phyloP scores from a whole-genome alignment of 257 asterid species.

The Solanum bulbocastanum region DNA sequence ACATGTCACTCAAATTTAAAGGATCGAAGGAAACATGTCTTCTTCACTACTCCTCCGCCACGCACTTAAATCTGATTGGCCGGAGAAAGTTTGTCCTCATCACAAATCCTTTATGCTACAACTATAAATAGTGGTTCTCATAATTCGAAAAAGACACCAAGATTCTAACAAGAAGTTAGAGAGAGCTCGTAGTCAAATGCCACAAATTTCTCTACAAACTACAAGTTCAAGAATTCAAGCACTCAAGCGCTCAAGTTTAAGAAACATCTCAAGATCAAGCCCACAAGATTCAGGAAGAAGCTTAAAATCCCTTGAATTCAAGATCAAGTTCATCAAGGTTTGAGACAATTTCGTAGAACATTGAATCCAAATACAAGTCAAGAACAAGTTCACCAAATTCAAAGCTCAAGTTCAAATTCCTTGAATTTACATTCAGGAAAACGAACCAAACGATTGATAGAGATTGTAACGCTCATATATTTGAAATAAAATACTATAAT shows the following conservation, averaged over 20 bases:
- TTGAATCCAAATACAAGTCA: not conserved
- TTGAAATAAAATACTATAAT: not conserved
- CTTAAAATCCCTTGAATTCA: too few species aligned
- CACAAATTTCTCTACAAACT: not conserved
- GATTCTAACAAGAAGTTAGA: not conserved
- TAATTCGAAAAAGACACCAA: not conserved
- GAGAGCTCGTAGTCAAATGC: not conserved
- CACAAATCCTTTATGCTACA: not conserved
- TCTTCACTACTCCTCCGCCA: not conserved
- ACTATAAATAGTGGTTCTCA: not conserved
- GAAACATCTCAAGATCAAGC: not conserved
- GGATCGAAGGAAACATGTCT: not conserved
- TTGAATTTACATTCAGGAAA: too few species aligned
- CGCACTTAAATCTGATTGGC: not conserved
- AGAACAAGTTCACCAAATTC: not conserved
- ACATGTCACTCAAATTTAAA: too few species aligned
- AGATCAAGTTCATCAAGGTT: not conserved
- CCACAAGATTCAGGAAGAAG: too few species aligned
- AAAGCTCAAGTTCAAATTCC: not conserved
- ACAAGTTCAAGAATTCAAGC: not conserved
- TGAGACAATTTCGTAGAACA: not conserved
- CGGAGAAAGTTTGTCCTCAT: not conserved
- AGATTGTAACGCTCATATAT: not conserved
- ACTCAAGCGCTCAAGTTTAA: not conserved
- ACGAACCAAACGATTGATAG: too few species aligned